A percentile compares a stretch with the other conserved stretches of the same genome.
phyloP scores from a whole-genome alignment of 495 filamentous ascomycete species.

The Extremus antarcticus region DNA sequence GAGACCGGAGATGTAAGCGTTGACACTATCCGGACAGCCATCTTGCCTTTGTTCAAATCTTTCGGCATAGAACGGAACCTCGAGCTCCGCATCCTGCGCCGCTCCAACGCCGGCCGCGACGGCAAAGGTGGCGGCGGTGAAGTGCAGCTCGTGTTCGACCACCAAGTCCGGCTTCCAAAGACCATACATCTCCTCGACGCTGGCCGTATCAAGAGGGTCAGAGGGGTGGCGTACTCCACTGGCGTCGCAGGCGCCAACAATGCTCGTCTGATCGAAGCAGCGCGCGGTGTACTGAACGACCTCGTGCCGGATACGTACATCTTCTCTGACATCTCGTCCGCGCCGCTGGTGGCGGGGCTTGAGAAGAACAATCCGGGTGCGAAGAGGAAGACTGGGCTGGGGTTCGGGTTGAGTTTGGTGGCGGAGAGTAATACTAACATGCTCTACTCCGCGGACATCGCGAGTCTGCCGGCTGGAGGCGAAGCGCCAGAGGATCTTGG shows the following conservation, averaged over 20 bases:
- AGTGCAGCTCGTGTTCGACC: slow-evolving; percentile 82
- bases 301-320: slow-evolving; percentile 80
- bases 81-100: slow-evolving; percentile 69
- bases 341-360: slow-evolving; percentile 55
- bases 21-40: slow-evolving; percentile 86
- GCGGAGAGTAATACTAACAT: slow-evolving; percentile 82
- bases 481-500: slow-evolving; percentile 83
- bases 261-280: slow-evolving; percentile 84
- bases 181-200: slow-evolving; percentile 82
- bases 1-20: slow-evolving; percentile 71
- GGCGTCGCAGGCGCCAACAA: slow-evolving; percentile 88
- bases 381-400: slow-evolving; percentile 66
- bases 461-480: slow-evolving; percentile 69
- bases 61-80: slow-evolving; percentile 84
- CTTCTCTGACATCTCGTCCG: slow-evolving; percentile 61
- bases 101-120: slow-evolving; percentile 62
- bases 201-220: slow-evolving; percentile 75
- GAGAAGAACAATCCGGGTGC: slow-evolving; percentile 48
- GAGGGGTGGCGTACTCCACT: slow-evolving; percentile 85
- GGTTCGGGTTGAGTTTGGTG: slow-evolving; percentile 81
- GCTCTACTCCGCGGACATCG: slow-evolving; percentile 77
- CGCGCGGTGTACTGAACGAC: slow-evolving; percentile 76
- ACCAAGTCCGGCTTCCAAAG: slow-evolving; percentile 84
- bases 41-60: slow-evolving; percentile 77
- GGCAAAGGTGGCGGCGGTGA: slow-evolving; percentile 78